These are phyloP conservation scores for Malbranchea cinnamomea DNA, from an alignment of 2,329 filamentous ascomycete genomes.

Conservation along the genomic window DNA sequence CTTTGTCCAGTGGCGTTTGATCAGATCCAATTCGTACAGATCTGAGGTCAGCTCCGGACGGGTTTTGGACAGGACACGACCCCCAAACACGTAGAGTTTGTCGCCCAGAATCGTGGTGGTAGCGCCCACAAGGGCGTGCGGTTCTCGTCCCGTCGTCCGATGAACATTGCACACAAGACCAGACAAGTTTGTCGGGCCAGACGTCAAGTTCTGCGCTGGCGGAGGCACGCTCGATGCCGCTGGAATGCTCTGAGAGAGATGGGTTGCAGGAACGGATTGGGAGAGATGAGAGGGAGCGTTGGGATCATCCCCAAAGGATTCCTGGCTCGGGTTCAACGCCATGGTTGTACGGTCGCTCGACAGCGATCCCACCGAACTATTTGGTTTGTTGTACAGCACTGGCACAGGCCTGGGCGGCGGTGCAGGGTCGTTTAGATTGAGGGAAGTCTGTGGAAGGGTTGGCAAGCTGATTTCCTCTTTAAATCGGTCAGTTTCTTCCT, in stretches of 20 bases:
- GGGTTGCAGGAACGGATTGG: conserved; percentile 2
- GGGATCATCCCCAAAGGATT: too few relatives aligned
- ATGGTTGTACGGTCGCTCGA: too few relatives aligned
- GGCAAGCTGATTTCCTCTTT: too few relatives aligned
- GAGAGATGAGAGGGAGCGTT: background rate
- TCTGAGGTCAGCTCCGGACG: conserved; percentile 76
- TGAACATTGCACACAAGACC: conserved; percentile 55
- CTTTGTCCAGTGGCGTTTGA: conserved; percentile 85
- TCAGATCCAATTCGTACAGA: conserved; percentile 83
- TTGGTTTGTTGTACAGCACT: too few relatives aligned
- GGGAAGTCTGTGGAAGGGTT: too few relatives aligned
- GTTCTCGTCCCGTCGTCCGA: conserved; percentile 79
- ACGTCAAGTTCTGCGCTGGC: conserved; percentile 15
- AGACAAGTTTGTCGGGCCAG: conserved; percentile 45
- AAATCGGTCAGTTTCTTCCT: too few relatives aligned
- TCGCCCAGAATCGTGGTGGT: conserved; percentile 92
- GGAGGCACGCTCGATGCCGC: conserved; percentile 18
- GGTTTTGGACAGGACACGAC: conserved; percentile 69
- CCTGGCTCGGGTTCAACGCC: too few relatives aligned
- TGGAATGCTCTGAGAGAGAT: conserved; percentile 6
- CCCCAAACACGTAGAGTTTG: conserved; percentile 93
- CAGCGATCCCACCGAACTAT: too few relatives aligned
- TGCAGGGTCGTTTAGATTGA: too few relatives aligned
- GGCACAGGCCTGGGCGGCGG: too few relatives aligned
- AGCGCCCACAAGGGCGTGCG: conserved; percentile 79